Conservation (phyloP, 352 stramenopile genomes). For the Phytophthora uliginosa region DNA sequence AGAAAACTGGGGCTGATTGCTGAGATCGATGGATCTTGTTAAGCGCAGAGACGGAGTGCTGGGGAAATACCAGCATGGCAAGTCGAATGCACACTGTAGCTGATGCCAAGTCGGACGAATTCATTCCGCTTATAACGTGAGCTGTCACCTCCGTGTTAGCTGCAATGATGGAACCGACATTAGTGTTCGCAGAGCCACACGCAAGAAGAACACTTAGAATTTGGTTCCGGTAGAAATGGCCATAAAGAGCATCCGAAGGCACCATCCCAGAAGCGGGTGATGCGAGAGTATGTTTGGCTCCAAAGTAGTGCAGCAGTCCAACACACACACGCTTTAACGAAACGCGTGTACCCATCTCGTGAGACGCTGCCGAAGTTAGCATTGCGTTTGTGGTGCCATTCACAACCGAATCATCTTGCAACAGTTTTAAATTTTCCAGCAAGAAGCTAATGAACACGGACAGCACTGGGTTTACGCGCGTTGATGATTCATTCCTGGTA, state of each 20-base stretch:
- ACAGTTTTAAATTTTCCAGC: slow-evolving; percentile 67
- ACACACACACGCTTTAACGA: slow-evolving; percentile 76
- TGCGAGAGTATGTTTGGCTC: slow-evolving; percentile 22
- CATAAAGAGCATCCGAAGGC: slow-evolving; percentile 40
- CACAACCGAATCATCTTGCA: slow-evolving; percentile 20
- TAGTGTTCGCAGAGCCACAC: slow-evolving; percentile 71
- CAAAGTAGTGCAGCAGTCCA: slow-evolving; percentile 74
- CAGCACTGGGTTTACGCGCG: slow-evolving; percentile 63
- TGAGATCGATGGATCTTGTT: slow-evolving; percentile 72
- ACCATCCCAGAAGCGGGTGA: slow-evolving; percentile 8
- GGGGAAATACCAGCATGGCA: slow-evolving; percentile 85
- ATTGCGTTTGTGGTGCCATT: not conserved
- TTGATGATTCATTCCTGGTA: slow-evolving; percentile 14
- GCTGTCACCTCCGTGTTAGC: slow-evolving; percentile 60
- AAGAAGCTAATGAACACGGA: slow-evolving; percentile 65
- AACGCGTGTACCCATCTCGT: slow-evolving; percentile 40
- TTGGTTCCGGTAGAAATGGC: slow-evolving; percentile 83
- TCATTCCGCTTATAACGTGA: slow-evolving; percentile 76
- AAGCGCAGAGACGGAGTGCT: slow-evolving; percentile 79
- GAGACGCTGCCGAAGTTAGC: not conserved
- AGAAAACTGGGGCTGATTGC: slow-evolving; percentile 28
- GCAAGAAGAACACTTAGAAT: slow-evolving; percentile 77
- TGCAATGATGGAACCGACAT: slow-evolving; percentile 75
- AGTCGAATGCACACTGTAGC: slow-evolving; percentile 86
- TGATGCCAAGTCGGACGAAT: slow-evolving; percentile 66